Conservation (phyloP, 2,329 filamentous ascomycete species). For the Teratosphaeriaceae sp. region DNA sequence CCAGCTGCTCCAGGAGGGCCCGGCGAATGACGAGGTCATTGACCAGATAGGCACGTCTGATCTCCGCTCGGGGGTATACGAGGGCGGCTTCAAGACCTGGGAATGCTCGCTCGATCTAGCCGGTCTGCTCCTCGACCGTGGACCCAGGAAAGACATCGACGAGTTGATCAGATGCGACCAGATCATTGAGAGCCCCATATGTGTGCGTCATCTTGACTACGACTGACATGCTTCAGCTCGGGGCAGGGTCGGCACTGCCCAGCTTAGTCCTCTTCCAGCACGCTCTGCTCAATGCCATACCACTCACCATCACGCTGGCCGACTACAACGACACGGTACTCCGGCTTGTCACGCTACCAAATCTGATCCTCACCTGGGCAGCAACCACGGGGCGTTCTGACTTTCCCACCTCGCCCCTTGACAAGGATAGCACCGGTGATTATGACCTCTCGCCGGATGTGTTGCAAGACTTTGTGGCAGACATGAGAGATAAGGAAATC, state of each 20-base stretch:
- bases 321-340: conserved; percentile 78
- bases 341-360: conserved; percentile 71
- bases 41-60: conserved; percentile 62
- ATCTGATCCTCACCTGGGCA: conserved; percentile 63
- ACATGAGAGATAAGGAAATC: conserved; percentile 47
- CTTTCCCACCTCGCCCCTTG: conserved; percentile 7
- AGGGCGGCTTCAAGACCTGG: conserved; percentile 86
- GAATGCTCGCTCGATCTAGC: conserved; percentile 78
- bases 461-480: conserved; percentile 50
- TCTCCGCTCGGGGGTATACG: conserved; percentile 74
- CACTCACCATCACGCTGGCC: conserved; percentile 58
- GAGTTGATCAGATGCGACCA: conserved; percentile 44
- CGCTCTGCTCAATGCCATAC: conserved; percentile 41
- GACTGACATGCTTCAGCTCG: conserved; percentile 47
- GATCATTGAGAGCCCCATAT: conserved; percentile 38
- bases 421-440: conserved; percentile 42
- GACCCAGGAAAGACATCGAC: conserved; percentile 43
- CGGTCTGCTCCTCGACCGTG: conserved; percentile 50
- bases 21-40: conserved; percentile 42
- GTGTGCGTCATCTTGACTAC: background rate
- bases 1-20: conserved; percentile 64
- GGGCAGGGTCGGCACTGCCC: conserved; percentile 71
- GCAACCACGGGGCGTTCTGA: conserved; percentile 12
- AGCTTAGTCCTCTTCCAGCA: conserved; percentile 65
- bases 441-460: conserved; percentile 57